Base-by-base conservation (phyloP, 768 basidiomycete genomes). In the Kwoniella dejecticola region DNA sequence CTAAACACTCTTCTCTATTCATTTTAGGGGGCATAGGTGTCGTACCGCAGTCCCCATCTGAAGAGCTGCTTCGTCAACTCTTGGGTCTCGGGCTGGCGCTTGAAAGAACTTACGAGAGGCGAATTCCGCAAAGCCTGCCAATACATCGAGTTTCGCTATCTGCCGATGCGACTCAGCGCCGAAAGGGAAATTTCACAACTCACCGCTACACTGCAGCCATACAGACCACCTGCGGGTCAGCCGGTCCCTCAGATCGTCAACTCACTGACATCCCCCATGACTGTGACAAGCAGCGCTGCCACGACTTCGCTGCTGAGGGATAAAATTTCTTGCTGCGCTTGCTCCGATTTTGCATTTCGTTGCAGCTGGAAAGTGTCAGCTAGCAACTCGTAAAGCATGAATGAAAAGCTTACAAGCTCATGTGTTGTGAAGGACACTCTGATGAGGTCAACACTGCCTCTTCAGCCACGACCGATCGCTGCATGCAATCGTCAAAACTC, bases 161-260 rank as follows among this genome's bases (percentile, higher is more conserved):
- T 92, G 54, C 1, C 11, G 4, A 29, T 29, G 11, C 38, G 13
- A 45, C 17, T 29, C 13, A 44, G 50, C 30, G 42, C 23, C 36
- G 29, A 31, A 12, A 26, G 13, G 11, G 36, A 15, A 40, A 27
- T 58, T n/a, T 21, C 19, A 13, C 0, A 26, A 72, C 82, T 55
- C 66, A 91, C 89, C 23, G 91, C 91, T 81, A 98, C 96, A 0
- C 91, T 90, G 6, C 89, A 89, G 60, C 89, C 89, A 81, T 95
- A 95, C 24, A 99, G 81, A 45, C 60, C 66, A 5, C 66, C 77
- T 78, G 24, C 15, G 41, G 4, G 52, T 59, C 56, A 66, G 66
- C 48, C 13, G 6, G 46, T 12, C 13, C 17, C 38, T 13, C 13
- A 13, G 1, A 7, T 2, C 10, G 4, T 1, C 12, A 52, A 40